phyloP scores from a whole-genome alignment of 2,329 filamentous ascomycete species.

The Microsporum ferrugineum region DNA sequence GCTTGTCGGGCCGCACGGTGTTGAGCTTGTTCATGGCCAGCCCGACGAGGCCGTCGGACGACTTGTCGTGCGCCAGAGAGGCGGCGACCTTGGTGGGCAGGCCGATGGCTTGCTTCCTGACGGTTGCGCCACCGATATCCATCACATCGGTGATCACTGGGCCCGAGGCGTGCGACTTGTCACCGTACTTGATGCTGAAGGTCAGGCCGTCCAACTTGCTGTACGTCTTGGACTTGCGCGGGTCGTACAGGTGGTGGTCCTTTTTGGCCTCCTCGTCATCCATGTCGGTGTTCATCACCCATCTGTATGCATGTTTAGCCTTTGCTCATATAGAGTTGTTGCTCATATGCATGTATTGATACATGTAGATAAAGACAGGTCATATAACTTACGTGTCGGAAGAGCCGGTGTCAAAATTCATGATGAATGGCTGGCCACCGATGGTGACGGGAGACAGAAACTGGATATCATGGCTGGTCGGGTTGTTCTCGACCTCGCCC shows the following conservation, averaged over 20 bases:
- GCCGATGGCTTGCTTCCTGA: conserved; percentile 53
- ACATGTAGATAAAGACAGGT: neutral
- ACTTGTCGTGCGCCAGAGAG: conserved; percentile 40
- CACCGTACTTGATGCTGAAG: conserved; percentile 55
- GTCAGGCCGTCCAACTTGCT: conserved; percentile 38
- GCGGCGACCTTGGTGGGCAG: conserved; percentile 50
- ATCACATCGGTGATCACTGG: conserved; percentile 57
- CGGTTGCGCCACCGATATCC: conserved; percentile 49
- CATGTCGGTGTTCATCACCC: conserved; percentile 58
- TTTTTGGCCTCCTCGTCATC: conserved; percentile 31
- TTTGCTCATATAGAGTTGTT: too few species aligned
- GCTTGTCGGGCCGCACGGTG: conserved; percentile 49
- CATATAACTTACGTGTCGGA: conserved; percentile 49
- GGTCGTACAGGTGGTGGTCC: conserved; percentile 47
- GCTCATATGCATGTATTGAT: neutral
- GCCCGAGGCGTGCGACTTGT: conserved; percentile 52
- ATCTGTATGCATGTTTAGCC: conserved; percentile 31
- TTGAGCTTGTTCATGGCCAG: conserved; percentile 51
- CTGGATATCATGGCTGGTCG: conserved; percentile 54
- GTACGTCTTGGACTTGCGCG: conserved; percentile 42
- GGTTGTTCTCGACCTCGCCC: conserved; percentile 53
- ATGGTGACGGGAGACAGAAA: conserved; percentile 60
- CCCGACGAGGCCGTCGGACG: conserved; percentile 52
- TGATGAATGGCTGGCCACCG: conserved; percentile 55
- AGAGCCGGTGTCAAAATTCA: conserved; percentile 68